A percentile compares a stretch with the other conserved stretches of the same genome.
Evolutionary conservation across 2,329 filamentous ascomycete species (phyloP).

Genomic region (Bertia moriformis): DNA sequence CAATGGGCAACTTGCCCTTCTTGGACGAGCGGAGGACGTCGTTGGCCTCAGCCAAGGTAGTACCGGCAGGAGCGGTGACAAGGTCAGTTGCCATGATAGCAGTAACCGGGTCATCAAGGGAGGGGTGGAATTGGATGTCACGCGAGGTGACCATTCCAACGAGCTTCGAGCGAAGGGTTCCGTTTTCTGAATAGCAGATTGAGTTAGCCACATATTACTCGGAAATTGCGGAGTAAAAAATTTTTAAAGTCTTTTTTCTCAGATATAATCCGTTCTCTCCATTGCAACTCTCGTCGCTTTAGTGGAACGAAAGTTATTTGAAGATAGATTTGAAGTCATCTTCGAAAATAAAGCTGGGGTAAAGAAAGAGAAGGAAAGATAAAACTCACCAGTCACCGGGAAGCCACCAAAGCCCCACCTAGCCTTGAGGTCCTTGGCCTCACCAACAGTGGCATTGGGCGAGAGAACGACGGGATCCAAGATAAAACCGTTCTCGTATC

Average conservation of each 20-base stretch:
- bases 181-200: conserved; percentile 50
- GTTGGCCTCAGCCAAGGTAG: conserved; percentile 79
- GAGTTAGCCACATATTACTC: conserved; percentile 2
- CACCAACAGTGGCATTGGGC: conserved; percentile 73
- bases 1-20: conserved; percentile 94
- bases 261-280: conserved; percentile 2
- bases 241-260: conserved; percentile 13
- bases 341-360: conserved; percentile 11
- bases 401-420: conserved; percentile 98
- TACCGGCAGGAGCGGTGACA: conserved; percentile 70
- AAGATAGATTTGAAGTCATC: conserved; percentile 68
- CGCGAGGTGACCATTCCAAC: conserved; percentile 95
- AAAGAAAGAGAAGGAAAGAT: conserved; percentile 9
- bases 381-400: conserved; percentile 82
- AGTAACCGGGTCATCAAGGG: conserved; percentile 58
- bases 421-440: conserved; percentile 85
- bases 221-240: conserved; percentile 1
- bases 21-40: conserved; percentile 84
- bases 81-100: conserved; percentile 93
- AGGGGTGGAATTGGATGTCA: conserved; percentile 90
- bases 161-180: conserved; percentile 86
- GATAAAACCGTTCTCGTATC: conserved; percentile 98
- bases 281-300: conserved; percentile 47
- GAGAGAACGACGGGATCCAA: conserved; percentile 85
- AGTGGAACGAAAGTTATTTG: conserved; percentile 99